A percentile compares a stretch with the other conserved stretches of the same genome.
Evolutionary conservation across 176 grass and related monocot species (phyloP).

Genomic region (Oryza rufipogon): DNA sequence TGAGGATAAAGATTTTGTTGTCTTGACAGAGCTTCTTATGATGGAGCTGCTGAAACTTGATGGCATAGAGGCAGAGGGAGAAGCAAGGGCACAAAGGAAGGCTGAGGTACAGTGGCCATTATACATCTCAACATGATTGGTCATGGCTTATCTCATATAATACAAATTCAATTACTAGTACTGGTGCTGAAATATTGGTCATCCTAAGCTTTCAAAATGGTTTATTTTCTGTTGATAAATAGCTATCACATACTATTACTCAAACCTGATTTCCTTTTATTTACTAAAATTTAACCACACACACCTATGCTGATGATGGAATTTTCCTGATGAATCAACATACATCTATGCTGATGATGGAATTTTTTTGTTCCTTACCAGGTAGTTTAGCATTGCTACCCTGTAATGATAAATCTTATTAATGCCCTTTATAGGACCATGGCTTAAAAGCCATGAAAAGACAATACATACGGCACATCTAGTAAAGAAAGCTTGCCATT

Average conservation of each 20-base stretch:
- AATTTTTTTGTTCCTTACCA: not conserved
- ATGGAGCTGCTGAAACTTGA: constrained; percentile 85
- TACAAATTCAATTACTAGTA: not conserved
- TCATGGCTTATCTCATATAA: not conserved
- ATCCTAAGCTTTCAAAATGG: not conserved
- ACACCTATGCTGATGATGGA: not conserved
- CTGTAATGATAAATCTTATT: constrained; percentile 11
- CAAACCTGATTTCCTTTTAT: not conserved
- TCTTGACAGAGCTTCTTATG: constrained; percentile 92
- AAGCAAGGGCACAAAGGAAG: constrained; percentile 82
- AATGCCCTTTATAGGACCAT: not conserved
- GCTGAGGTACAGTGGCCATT: constrained; percentile 60
- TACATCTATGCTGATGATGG: not conserved
- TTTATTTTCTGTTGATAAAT: not conserved
- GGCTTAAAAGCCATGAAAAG: constrained; percentile 11
- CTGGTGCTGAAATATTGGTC: not conserved
- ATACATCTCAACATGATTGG: constrained; percentile 3
- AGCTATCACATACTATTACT: not conserved
- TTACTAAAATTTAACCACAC: not conserved
- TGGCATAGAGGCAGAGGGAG: constrained; percentile 85
- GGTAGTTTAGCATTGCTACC: not conserved
- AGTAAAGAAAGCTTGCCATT: not conserved
- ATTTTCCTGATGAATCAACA: not conserved
- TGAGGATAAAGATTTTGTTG: constrained; percentile 75
- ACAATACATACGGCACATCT: not conserved